Base-by-base conservation (phyloP, 2,329 filamentous ascomycete species). In the Phoma sp. region DNA sequence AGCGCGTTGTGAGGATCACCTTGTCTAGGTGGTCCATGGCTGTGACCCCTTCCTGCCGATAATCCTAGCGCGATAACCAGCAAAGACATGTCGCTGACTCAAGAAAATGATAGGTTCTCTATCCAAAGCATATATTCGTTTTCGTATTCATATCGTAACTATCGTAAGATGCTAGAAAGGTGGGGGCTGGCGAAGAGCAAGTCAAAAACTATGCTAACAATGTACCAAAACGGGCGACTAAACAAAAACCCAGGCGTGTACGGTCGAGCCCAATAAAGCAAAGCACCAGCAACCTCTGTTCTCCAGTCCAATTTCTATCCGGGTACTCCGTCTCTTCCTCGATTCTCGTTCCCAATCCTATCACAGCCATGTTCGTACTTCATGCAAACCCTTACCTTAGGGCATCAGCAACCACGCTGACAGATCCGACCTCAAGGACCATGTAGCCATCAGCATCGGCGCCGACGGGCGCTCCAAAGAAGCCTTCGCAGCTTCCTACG, bases 401-500 rank as follows among this genome's bases (percentile, higher is more conserved):
- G 10, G 25, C 19, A 13, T 27, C 44, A 13, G 51, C 37, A 9
- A 39, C 32, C 3, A 57, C 44, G 44, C 43, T 57, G 46, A 49
- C 49, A 32, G 37, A 12, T 1, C 35, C 43, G 22, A 57, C 33
- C 12, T 65, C 57, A 2, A 59, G 51, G 13, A 50, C 39, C 62
- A 67, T 68, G 29, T 32, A 64, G 17, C 64, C 64, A 19, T 60
- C 58, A 5, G 43, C 49, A 24, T 63, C 32, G 21, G 62, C 61
- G 7, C 63, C 57, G 1, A 60, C 61, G 4, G 52, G 32, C 6
- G 58, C 50, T 12, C 66, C 65, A 1, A 43, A 51, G 17, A 58
- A 60, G 3, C 67, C 68, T 15, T 46, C 50, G 57, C 69, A 73
- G 44, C 40, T 65, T 13, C 61, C 55, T 32, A 53, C 55, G 13